A percentile compares a stretch with the other conserved stretches of the same genome.
phyloP scores from a whole-genome alignment of 2,329 filamentous ascomycete species.

The Clarireedia hainanense region DNA sequence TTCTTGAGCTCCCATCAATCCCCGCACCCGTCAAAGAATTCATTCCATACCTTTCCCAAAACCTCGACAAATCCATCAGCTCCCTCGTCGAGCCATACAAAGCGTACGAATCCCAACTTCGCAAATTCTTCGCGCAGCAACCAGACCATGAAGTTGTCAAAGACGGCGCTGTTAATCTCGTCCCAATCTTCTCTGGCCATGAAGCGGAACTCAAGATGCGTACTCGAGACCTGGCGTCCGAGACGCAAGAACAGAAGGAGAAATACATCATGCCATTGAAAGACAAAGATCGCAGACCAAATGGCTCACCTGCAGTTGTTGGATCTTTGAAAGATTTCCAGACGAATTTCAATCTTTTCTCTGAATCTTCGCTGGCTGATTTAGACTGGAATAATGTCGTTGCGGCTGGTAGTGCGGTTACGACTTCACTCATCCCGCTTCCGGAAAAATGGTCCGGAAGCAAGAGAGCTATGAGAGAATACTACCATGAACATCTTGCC shows the following conservation, averaged over 20 bases:
- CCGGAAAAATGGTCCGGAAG: conserved; percentile 52
- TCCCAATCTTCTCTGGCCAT: conserved; percentile 55
- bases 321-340: conserved; percentile 61
- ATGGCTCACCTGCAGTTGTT: conserved; percentile 62
- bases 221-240: conserved; percentile 49
- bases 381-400: conserved; percentile 79
- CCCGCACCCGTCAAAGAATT: conserved; percentile 25
- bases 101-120: conserved; percentile 57
- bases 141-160: conserved; percentile 49
- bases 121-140: conserved; percentile 62
- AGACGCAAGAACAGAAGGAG: conserved; percentile 52
- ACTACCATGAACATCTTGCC: conserved; percentile 74
- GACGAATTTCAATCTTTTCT: conserved; percentile 74
- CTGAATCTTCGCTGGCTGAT: conserved; percentile 67
- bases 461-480: conserved; percentile 58
- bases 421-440: conserved; percentile 69
- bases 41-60: conserved; percentile 43
- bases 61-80: conserved; percentile 44
- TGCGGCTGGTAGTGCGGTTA: conserved; percentile 71
- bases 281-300: conserved; percentile 49
- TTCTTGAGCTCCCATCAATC: conserved; percentile 21
- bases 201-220: conserved; percentile 52
- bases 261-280: conserved; percentile 64
- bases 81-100: conserved; percentile 60
- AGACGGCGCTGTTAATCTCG: conserved; percentile 52